Conservation (phyloP, 1,284 basidiomycete species). For the Malassezia yamatoensis region DNA sequence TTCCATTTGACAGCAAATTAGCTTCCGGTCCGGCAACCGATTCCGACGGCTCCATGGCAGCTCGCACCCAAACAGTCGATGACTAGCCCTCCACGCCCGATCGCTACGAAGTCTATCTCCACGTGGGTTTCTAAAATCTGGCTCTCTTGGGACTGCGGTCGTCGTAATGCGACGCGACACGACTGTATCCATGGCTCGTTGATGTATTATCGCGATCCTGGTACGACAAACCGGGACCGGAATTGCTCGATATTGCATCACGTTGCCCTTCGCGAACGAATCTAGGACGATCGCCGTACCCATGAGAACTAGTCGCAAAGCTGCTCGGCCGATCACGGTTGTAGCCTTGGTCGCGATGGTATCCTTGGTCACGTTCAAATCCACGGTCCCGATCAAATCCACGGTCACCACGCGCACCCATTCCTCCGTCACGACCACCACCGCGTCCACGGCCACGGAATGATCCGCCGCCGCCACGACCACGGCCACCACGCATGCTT, state of each 20-base stretch:
- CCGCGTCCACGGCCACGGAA: slow-evolving; percentile 36
- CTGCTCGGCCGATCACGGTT: not conserved
- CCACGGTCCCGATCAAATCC: not conserved
- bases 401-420: slow-evolving; percentile 2
- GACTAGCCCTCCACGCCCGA: no score
- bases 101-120: not conserved
- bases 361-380: slow-evolving; percentile 4
- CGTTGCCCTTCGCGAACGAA: slow-evolving; percentile 7
- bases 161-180: not conserved
- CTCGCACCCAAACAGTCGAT: no score
- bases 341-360: not conserved
- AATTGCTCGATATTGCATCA: not conserved
- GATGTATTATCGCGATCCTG: slow-evolving; percentile 12
- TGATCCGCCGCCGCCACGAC: slow-evolving; percentile 42
- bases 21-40: no score
- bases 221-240: not conserved
- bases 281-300: not conserved
- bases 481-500: slow-evolving; percentile 36
- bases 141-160: slow-evolving; percentile 15
- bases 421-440: slow-evolving; percentile 1
- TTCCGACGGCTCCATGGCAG: no score
- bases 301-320: not conserved
- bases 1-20: no score
- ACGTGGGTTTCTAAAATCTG: slow-evolving; percentile 9
- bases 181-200: slow-evolving; percentile 1